Percentiles rank a stretch among this genome's conserved stretches.
Evolutionary conservation across 1,284 basidiomycete species (phyloP).

Genomic region (Chalciporus sp.): DNA sequence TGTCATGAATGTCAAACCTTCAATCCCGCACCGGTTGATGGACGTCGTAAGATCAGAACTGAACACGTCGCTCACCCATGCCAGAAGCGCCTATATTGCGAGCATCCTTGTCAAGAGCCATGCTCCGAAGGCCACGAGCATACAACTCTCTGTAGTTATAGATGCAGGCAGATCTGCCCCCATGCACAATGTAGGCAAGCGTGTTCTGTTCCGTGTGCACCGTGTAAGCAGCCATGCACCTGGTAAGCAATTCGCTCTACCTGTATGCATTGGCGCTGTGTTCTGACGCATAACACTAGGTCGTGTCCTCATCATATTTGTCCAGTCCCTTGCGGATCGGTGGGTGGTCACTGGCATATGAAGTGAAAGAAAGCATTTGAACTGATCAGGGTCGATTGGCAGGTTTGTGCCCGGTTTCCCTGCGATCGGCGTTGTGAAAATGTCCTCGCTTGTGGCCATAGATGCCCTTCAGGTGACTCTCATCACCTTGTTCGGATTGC

Average conservation of each 20-base stretch:
- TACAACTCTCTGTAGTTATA: conserved; percentile 44
- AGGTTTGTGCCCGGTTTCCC: conserved; percentile 71
- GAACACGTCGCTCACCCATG: conserved; percentile 55
- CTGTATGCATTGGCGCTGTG: not conserved
- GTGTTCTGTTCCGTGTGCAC: conserved; percentile 62
- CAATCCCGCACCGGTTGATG: conserved; percentile 3
- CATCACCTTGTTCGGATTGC: not conserved
- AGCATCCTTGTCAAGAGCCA: conserved; percentile 52
- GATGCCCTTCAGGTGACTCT: conserved; percentile 65
- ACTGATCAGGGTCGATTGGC: conserved; percentile 1
- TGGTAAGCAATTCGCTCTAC: conserved; percentile 43
- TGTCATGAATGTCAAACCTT: conserved; percentile 57
- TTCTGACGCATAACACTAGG: conserved; percentile 34
- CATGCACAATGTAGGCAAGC: conserved; percentile 50
- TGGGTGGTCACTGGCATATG: conserved; percentile 36
- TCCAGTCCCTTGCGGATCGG: conserved; percentile 71
- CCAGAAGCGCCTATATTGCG: conserved; percentile 55
- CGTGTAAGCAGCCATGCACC: conserved; percentile 62
- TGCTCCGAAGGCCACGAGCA: conserved; percentile 60
- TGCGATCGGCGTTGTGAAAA: conserved; percentile 60
- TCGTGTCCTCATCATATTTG: conserved; percentile 57
- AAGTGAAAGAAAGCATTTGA: not conserved
- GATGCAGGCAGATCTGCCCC: conserved; percentile 59
- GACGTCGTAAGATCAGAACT: conserved; percentile 26
- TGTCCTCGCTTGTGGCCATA: conserved; percentile 58